Conservation (phyloP, 495 filamentous ascomycete genomes). For the Xylaria palmicola region DNA sequence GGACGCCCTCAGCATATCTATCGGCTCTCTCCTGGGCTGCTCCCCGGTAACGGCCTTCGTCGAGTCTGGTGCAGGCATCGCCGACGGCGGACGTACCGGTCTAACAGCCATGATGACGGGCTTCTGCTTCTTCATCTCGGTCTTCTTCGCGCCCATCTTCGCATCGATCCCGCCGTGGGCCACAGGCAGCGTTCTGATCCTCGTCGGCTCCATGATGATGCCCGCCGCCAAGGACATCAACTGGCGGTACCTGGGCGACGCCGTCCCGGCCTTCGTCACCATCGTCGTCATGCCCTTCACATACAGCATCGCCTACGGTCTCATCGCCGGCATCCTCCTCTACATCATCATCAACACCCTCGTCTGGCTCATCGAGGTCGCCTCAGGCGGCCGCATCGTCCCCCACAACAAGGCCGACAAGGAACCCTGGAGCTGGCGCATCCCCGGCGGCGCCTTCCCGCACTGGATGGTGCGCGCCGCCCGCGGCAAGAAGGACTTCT, state of each 20-base stretch:
- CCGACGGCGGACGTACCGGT: constrained; percentile 77
- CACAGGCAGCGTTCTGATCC: constrained; percentile 76
- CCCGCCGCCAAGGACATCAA: constrained; percentile 74
- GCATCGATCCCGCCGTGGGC: constrained; percentile 83
- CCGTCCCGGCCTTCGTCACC: constrained; percentile 76
- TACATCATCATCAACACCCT: constrained; percentile 68
- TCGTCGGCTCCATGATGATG: constrained; percentile 81
- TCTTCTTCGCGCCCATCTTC: constrained; percentile 86
- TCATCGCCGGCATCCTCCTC: constrained; percentile 71
- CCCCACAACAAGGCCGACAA: constrained; percentile 70
- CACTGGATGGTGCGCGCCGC: constrained; percentile 62
- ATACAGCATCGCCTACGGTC: constrained; percentile 73
- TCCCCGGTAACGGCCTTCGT: constrained; percentile 81
- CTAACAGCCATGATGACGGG: constrained; percentile 77
- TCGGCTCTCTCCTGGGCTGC: constrained; percentile 70
- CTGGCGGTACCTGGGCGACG: constrained; percentile 77
- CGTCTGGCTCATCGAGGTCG: constrained; percentile 63
- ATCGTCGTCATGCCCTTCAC: constrained; percentile 86
- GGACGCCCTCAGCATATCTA: constrained; percentile 73
- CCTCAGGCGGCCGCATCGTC: constrained; percentile 64
- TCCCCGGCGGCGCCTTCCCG: constrained; percentile 67
- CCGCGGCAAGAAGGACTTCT: constrained; percentile 68
- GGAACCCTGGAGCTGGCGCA: constrained; percentile 69
- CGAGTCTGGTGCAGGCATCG: constrained; percentile 80
- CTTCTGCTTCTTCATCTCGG: constrained; percentile 77